Percentiles rank a stretch among this genome's conserved stretches.
Evolutionary conservation across 163 green algal genomes (phyloP).

Genomic region (Smithsoniella earleae): DNA sequence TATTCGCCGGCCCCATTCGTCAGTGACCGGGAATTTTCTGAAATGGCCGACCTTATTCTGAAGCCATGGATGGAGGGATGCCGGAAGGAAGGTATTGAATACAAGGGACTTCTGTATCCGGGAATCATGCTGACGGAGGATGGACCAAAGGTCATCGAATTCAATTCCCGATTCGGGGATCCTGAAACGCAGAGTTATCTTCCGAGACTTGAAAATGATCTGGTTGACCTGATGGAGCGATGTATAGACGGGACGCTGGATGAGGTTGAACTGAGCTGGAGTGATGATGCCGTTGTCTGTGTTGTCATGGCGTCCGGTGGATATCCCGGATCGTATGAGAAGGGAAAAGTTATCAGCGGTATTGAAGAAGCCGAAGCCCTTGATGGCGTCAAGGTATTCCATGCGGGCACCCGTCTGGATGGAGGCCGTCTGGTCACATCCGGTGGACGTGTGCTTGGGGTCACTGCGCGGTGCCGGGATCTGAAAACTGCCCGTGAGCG

Average conservation of each 20-base stretch:
- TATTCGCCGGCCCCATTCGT: conserved; percentile 92
- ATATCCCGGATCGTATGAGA: conserved; percentile 86
- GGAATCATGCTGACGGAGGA: conserved; percentile 83
- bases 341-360: conserved; percentile 66
- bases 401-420: too few relatives aligned
- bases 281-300: conserved; percentile 73
- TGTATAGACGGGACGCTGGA: conserved; percentile 35
- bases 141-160: conserved; percentile 86
- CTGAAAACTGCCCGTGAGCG: too few relatives aligned
- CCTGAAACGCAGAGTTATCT: conserved; percentile 96
- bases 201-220: conserved; percentile 71
- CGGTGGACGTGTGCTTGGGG: too few relatives aligned
- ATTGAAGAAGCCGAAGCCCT: too few relatives aligned
- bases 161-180: conserved; percentile 97
- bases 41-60: too few relatives aligned
- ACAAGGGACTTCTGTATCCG: too few relatives aligned
- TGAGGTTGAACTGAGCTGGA: conserved; percentile 47
- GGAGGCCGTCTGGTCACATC: too few relatives aligned
- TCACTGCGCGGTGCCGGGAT: too few relatives aligned
- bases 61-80: conserved; percentile 59
- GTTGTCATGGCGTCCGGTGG: conserved; percentile 90
- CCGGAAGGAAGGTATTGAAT: too few relatives aligned
- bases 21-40: too few relatives aligned
- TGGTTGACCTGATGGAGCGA: conserved; percentile 72
- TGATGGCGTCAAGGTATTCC: too few relatives aligned